These are phyloP conservation scores for Echites panduratus DNA, from an alignment of 257 asterid genomes.

Conservation along the genomic window DNA sequence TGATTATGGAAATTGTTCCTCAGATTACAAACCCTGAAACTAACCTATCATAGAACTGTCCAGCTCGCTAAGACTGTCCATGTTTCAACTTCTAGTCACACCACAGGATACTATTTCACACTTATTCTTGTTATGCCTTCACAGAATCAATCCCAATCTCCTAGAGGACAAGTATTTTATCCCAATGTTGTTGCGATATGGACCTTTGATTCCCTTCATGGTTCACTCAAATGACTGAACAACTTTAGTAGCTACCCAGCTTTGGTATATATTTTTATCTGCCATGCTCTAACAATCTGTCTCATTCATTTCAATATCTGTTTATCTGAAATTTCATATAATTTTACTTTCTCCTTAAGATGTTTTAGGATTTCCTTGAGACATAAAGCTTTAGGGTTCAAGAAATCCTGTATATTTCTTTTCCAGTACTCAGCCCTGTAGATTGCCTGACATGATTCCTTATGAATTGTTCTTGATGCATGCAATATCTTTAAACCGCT, in stretches of 20 bases:
- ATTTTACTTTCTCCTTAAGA: not conserved
- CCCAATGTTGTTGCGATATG: not conserved
- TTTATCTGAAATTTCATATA: not conserved
- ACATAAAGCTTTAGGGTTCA: not conserved
- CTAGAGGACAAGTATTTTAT: not conserved
- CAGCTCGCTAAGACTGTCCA: not conserved
- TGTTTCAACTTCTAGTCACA: not conserved
- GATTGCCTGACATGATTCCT: not conserved
- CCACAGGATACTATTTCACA: not conserved
- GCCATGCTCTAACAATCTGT: not conserved
- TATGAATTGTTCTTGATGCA: not conserved
- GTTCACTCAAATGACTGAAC: not conserved
- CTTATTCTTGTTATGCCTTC: not conserved
- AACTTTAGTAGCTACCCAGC: not conserved
- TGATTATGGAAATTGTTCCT: not conserved
- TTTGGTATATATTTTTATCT: not conserved
- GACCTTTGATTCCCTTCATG: not conserved
- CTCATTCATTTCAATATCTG: not conserved
- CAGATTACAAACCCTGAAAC: not conserved
- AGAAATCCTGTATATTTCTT: not conserved
- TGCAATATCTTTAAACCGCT: not conserved
- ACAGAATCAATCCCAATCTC: not conserved
- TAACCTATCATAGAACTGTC: not conserved
- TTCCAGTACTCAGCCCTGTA: not conserved
- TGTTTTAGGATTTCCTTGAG: not conserved